Conservation (phyloP, 495 filamentous ascomycete genomes). For the Daldinia childiae region DNA sequence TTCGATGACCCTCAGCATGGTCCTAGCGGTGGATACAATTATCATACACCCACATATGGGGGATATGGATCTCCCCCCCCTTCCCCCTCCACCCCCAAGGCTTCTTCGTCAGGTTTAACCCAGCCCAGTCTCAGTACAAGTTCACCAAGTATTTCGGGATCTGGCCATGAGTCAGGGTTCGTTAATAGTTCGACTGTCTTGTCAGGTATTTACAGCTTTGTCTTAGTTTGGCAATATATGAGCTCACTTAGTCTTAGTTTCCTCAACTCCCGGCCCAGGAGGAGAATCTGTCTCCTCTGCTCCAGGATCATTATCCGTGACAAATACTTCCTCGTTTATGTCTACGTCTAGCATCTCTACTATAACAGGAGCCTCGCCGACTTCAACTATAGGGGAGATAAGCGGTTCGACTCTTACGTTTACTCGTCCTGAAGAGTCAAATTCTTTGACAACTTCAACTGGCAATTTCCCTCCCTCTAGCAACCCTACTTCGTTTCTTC, state of each 20-base stretch:
- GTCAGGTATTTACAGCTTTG: conserved; percentile 15
- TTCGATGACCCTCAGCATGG: conserved; percentile 40
- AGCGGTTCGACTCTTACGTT: conserved; percentile 4
- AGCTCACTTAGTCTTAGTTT: conserved; percentile 23
- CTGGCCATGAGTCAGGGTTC: conserved; percentile 12
- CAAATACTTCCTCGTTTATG: conserved; percentile 3
- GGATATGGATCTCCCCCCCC: conserved; percentile 54
- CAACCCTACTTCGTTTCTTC: conserved; percentile 2
- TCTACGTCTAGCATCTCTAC: conserved; percentile 11
- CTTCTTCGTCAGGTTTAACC: conserved; percentile 16
- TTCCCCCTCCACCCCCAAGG: conserved; percentile 38
- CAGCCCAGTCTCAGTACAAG: conserved; percentile 7
- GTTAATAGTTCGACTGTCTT: not conserved
- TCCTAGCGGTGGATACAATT: conserved; percentile 47
- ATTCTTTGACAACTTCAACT: conserved; percentile 5
- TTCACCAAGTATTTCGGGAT: not conserved
- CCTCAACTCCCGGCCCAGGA: conserved; percentile 6
- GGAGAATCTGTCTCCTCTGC: conserved; percentile 23
- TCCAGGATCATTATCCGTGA: conserved; percentile 5
- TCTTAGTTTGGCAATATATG: not conserved
- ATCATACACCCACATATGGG: conserved; percentile 52
- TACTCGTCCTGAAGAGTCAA: conserved; percentile 6
- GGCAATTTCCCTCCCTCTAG: not conserved
- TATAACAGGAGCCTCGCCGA: conserved; percentile 15
- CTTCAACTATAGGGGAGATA: conserved; percentile 9